Percentiles rank a stretch among this genome's conserved stretches.
These are phyloP conservation scores for Aspergillus sp. DNA, from an alignment of 2,329 filamentous ascomycete genomes.

Conservation along the genomic window DNA sequence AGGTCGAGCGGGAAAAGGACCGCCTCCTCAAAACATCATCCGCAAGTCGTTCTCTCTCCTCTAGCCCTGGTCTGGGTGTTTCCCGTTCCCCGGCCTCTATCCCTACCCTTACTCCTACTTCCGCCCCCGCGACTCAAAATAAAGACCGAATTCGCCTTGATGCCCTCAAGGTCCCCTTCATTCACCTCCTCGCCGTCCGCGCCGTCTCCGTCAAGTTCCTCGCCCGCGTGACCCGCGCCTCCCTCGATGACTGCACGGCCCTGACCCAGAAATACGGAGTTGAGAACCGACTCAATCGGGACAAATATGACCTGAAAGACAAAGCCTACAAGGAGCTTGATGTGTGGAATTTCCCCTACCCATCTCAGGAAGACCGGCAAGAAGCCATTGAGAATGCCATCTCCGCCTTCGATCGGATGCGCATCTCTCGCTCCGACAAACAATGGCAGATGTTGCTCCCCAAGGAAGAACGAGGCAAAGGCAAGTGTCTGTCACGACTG, in stretches of 20 bases:
- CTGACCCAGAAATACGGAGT: conserved; percentile 49
- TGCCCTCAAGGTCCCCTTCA: conserved; percentile 40
- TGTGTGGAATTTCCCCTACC: conserved; percentile 56
- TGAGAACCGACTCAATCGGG: conserved; percentile 41
- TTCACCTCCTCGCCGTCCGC: conserved; percentile 49
- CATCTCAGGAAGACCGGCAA: conserved; percentile 48
- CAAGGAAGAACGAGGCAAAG: conserved; percentile 55
- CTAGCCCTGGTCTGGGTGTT: conserved; percentile 35
- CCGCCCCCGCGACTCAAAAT: conserved; percentile 29
- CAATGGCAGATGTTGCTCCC: conserved; percentile 58
- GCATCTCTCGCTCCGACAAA: conserved; percentile 53
- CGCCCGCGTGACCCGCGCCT: conserved; percentile 41
- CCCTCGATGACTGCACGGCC: conserved; percentile 41
- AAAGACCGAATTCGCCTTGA: conserved; percentile 36
- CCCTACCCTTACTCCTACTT: conserved; percentile 38
- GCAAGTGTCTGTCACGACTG: conserved; percentile 54
- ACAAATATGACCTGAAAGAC: conserved; percentile 51
- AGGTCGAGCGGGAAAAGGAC: conserved; percentile 37
- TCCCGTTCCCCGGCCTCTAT: conserved; percentile 31
- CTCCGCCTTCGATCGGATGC: conserved; percentile 56
- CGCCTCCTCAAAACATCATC: conserved; percentile 30
- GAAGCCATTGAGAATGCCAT: conserved; percentile 57
- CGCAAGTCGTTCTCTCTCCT: conserved; percentile 34
- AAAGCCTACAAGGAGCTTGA: conserved; percentile 56
- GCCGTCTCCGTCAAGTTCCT: conserved; percentile 45